phyloP scores from a whole-genome alignment of 805 yeast genomes.

The Lipomyces oligophaga region DNA sequence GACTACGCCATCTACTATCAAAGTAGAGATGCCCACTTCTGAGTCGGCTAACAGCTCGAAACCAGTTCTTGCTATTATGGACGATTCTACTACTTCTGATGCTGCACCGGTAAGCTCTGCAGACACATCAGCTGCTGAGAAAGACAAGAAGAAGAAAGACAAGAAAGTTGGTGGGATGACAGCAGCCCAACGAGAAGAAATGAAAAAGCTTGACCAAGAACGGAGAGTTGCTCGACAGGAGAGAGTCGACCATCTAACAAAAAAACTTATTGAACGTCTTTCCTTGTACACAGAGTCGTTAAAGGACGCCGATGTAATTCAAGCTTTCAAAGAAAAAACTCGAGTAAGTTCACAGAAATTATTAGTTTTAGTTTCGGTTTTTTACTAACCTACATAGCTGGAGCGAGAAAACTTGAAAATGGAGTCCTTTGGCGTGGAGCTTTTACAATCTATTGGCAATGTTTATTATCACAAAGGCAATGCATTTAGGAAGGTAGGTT shows the following conservation, averaged over 20 bases:
- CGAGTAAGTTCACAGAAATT: conserved; percentile 38
- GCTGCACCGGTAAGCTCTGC: background rate
- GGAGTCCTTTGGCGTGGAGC: conserved; percentile 92
- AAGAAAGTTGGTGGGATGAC: conserved; percentile 38
- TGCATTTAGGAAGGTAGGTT: conserved; percentile 60
- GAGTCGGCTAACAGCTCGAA: background rate
- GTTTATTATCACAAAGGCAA: conserved; percentile 72
- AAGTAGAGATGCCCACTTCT: background rate
- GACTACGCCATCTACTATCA: background rate
- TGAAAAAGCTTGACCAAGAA: conserved; percentile 72
- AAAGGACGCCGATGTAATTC: conserved; percentile 57
- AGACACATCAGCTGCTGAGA: conserved; percentile 1
- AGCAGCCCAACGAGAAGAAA: conserved; percentile 48
- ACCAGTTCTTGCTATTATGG: conserved; percentile 6
- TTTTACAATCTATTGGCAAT: conserved; percentile 72
- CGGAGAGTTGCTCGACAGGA: conserved; percentile 62
- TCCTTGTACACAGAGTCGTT: conserved; percentile 59
- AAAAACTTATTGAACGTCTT: conserved; percentile 54
- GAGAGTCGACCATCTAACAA: conserved; percentile 57
- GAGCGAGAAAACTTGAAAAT: conserved; percentile 89
- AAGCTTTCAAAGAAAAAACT: conserved; percentile 60
- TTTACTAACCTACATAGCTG: conserved; percentile 3
- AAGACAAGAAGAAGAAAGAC: conserved; percentile 30
- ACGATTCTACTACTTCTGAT: background rate
- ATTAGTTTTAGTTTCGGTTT: background rate